These are phyloP conservation scores for Solanum chiquidenum DNA, from an alignment of 257 asterid species.

Conservation along the genomic window DNA sequence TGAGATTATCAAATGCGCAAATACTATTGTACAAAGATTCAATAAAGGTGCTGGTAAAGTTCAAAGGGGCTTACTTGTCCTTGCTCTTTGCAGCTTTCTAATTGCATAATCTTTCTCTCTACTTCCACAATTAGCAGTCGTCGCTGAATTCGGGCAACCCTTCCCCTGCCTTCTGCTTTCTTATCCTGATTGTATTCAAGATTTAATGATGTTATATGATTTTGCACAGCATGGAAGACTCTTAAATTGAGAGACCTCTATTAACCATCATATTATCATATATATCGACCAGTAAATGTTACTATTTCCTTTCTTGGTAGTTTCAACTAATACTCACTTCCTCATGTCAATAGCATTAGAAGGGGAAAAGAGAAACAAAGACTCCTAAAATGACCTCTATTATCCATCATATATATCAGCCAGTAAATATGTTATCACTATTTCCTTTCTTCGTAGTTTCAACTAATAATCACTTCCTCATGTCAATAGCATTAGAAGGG, in stretches of 20 bases:
- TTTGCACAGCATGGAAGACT: background rate
- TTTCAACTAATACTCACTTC: background rate
- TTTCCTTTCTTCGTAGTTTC: background rate
- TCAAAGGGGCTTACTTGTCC: constrained; percentile 44
- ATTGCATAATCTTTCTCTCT: constrained; percentile 70
- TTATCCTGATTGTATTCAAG: constrained; percentile 55
- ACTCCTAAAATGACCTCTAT: background rate
- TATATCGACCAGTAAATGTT: background rate
- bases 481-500: background rate
- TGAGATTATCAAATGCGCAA: background rate
- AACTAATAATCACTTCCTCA: background rate
- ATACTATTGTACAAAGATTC: background rate
- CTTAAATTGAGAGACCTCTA: background rate
- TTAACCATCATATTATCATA: background rate
- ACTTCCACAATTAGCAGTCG: constrained; percentile 72
- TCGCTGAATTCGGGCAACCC: constrained; percentile 91
- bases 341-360: background rate
- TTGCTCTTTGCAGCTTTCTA: constrained; percentile 51
- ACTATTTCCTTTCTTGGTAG: background rate
- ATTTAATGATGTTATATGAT: background rate
- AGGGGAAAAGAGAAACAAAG: background rate
- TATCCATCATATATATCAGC: background rate
- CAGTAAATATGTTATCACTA: background rate
- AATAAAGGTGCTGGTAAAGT: background rate
- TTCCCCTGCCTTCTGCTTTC: constrained; percentile 95